These are phyloP conservation scores for Trichoderma afroharzianum DNA, from an alignment of 2,329 filamentous ascomycete species.

Conservation along the genomic window DNA sequence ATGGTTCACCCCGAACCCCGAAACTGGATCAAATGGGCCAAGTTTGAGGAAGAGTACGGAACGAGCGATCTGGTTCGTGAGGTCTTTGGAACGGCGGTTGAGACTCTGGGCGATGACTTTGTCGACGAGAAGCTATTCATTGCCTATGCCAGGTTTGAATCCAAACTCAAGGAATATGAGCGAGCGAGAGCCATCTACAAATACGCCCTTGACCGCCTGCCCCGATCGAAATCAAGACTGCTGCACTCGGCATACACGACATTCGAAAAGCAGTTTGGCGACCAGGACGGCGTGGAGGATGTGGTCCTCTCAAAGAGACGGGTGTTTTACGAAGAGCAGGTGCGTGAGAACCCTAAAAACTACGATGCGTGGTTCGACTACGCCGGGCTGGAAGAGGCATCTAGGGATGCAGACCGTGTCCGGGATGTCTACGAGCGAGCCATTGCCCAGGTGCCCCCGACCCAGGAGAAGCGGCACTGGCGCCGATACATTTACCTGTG, in stretches of 20 bases:
- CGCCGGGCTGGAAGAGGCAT: conserved; percentile 81
- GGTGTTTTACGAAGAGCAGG: conserved; percentile 88
- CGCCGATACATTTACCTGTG: conserved; percentile 95
- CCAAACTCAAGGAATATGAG: conserved; percentile 92
- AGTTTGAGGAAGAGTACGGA: conserved; percentile 93
- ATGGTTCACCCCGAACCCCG: conserved; percentile 89
- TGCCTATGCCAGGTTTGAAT: conserved; percentile 90
- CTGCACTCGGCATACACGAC: conserved; percentile 94
- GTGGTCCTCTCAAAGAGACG: conserved; percentile 92
- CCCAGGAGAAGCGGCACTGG: conserved; percentile 96
- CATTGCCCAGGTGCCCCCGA: conserved; percentile 91
- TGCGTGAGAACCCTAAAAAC: conserved; percentile 91
- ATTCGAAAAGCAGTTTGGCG: conserved; percentile 97
- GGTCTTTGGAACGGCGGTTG: conserved; percentile 84
- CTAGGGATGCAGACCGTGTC: conserved; percentile 76
- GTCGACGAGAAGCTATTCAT: conserved; percentile 96
- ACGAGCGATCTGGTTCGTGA: conserved; percentile 89
- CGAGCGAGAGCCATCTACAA: conserved; percentile 94
- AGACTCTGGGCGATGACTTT: conserved; percentile 87
- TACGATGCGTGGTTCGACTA: conserved; percentile 98
- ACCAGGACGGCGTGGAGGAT: conserved; percentile 88
- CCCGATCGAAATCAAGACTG: conserved; percentile 76
- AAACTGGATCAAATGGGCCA: conserved; percentile 99
- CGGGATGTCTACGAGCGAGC: conserved; percentile 93
- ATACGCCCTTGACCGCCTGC: conserved; percentile 87